Conservation (phyloP, 441 rosid species). For the Adansonia madagascariensis region DNA sequence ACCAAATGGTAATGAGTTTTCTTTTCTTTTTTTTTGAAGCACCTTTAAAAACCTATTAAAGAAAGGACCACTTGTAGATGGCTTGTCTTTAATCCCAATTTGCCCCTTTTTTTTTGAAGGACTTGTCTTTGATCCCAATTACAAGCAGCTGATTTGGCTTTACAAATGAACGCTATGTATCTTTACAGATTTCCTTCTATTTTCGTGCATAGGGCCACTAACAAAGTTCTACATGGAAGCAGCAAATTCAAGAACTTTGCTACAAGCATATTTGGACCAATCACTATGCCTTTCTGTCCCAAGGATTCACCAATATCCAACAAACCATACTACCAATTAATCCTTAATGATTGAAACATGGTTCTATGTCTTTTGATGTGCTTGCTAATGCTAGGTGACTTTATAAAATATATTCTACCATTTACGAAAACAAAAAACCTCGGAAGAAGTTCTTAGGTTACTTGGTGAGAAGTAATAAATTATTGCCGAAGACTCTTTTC, state of each 20-base stretch:
- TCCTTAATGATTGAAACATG: neutral
- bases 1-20: neutral
- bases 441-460: neutral
- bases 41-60: slow-evolving; percentile 26
- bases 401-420: neutral
- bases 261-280: neutral
- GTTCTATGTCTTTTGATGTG: neutral
- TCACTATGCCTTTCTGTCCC: neutral
- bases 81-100: slow-evolving; percentile 35
- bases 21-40: neutral
- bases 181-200: neutral
- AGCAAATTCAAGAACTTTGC: neutral
- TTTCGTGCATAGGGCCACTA: neutral
- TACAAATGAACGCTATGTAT: neutral
- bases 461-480: neutral
- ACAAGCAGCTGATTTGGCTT: slow-evolving; percentile 39
- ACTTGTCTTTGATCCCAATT: slow-evolving; percentile 35
- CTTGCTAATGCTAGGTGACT: neutral
- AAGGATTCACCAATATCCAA: neutral
- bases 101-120: slow-evolving; percentile 23
- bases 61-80: slow-evolving; percentile 32
- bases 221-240: neutral
- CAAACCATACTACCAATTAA: neutral
- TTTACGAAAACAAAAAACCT: neutral
- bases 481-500: neutral